phyloP scores from a whole-genome alignment of 352 stramenopile genomes.

The Phytophthora fragariaefolia region DNA sequence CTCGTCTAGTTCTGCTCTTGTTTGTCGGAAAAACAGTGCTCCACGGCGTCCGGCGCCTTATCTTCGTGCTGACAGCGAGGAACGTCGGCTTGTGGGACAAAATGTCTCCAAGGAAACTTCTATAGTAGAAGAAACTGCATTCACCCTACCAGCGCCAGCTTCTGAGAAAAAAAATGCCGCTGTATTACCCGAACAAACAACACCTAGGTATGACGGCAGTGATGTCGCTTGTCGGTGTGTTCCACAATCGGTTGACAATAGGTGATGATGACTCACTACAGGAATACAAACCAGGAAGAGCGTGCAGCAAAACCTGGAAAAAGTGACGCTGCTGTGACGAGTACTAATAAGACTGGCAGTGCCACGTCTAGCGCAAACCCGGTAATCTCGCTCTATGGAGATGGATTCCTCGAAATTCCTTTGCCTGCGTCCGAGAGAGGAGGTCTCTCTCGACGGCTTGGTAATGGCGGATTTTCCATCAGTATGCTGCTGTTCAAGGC shows the following conservation, averaged over 20 bases:
- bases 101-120: neutral
- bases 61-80: neutral
- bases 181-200: neutral
- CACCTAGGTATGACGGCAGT: neutral
- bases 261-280: neutral
- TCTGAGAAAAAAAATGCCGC: neutral
- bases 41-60: constrained; percentile 6
- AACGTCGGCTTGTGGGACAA: neutral
- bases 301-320: neutral
- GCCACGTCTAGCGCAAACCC: neutral
- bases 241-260: neutral
- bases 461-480: constrained; percentile 40
- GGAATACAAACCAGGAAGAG: neutral
- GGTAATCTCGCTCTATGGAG: constrained; percentile 57
- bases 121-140: neutral
- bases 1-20: neutral
- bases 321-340: neutral
- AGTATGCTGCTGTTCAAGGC: constrained; percentile 57
- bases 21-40: neutral
- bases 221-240: neutral
- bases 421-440: neutral
- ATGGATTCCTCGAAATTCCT: constrained; percentile 59
- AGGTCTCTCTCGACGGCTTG: constrained; percentile 7
- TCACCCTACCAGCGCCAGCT: neutral
- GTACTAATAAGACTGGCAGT: neutral